Evolutionary conservation across 2,329 filamentous ascomycete genomes (phyloP), one percentile per base, ranked within the genome.

Genomic region (Cladophialophora bantiana): DNA sequence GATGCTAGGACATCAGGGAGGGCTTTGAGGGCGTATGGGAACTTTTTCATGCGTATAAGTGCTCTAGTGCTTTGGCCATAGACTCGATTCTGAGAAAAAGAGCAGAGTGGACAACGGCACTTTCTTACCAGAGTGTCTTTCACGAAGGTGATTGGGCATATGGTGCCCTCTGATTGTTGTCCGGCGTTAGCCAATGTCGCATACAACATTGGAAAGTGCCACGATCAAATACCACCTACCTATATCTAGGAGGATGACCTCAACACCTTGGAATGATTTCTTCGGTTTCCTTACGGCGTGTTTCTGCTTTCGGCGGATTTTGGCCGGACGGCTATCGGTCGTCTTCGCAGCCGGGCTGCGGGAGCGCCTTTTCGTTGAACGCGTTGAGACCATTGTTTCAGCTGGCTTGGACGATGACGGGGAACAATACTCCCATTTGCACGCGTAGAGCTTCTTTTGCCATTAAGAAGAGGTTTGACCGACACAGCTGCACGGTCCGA

Each of bases 81-180:
- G 7, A 12, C 12, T 50, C 12, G 38, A 7, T 13, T 13, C 15
- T 45, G 26, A 6, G n/a, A 36, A 34, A 59, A 15, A 26, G 42
- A 13, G 45, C 40, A 7, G 18, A 35, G 35, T 15, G 10, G 3
- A 4, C 5, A n/a, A 31, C 12, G 31, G 50, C 65, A 20, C 7
- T 32, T 40, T 5, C 66, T 67, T 63, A 67, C 69, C 52, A 71
- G 42, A 15, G 69, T 71, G 9, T 70, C 68, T 62, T 70, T 70
- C 3, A 71, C 69, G 53, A 69, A 71, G 9, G 57, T 65, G 20
- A 71, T 71, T 9, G 69, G 69, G 57, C 69, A 71, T 62, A 71
- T 65, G n/a, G 69, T 71, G 31, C 69, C 69, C 64, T 71, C 69
- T 71, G 59, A 53, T 32, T 4, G 20, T 5, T n/a, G 5, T 40